Base-by-base conservation (phyloP, 75 land plant species). In the Cupressus sempervirens region DNA sequence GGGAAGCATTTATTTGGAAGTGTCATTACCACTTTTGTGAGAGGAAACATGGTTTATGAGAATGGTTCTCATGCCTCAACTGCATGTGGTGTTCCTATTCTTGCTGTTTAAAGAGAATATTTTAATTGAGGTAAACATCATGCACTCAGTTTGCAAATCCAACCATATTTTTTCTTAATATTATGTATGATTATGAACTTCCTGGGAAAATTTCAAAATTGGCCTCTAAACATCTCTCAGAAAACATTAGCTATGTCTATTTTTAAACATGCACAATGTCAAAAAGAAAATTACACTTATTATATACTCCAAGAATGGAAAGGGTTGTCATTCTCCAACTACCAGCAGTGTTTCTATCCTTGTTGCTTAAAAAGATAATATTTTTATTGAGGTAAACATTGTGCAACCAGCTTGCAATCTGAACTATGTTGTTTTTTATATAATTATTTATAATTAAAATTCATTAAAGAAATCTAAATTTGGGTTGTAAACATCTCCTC, bases 21-120 rank as follows among this genome's bases (percentile, higher is more conserved):
- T 76, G 99, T 98, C 35, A 83, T 94, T 48, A 87, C 98, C 50
- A 96, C 99, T 50, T 93, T 95, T 91, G 95, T 94, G 18, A 91
- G 99, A 88, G 99, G 98, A 53, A 94, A 93, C 72, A 86, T 95
- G 46, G 95, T 98, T 29, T 98, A 88, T 85, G 87, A 75, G 20
- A 91, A 94, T 41, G 94, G 93, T 53, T 86, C 87, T 20, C 95
- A 93, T 90, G 92, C 99, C 45, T 73, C 91, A 83, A 41, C 87
- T 73, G 92, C 97, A 54, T 98, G 99, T 89, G 99, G 99, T 58
- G 56, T 65, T 73, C 84, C 91, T 43, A 89, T 98, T 52, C 86
- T 96, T 38, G 94, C 96, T 70, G 35, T 13, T 32, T 70, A 70
- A 70, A 70, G 35, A 70, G 34, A 70, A 32, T 32, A 70, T 70